Evolutionary conservation across 495 filamentous ascomycete genomes (phyloP).

Genomic region (Penicillium desertorum): DNA sequence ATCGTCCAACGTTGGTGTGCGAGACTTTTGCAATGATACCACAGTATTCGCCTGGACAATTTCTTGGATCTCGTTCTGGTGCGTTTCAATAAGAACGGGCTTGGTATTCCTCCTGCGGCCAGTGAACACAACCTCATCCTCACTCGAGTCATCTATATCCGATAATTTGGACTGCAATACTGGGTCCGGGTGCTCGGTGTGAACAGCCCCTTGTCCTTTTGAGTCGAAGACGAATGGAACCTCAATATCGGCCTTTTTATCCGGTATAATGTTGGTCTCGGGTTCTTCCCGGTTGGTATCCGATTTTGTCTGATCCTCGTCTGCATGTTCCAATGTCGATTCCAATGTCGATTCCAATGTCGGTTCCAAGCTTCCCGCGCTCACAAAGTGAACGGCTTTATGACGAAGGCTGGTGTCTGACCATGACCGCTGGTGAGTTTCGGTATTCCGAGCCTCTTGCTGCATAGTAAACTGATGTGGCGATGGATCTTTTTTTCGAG

Average conservation of each 20-base stretch:
- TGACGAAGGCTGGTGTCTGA: conserved; percentile 45
- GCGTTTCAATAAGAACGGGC: conserved; percentile 20
- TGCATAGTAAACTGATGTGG: conserved; percentile 56
- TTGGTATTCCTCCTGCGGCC: conserved; percentile 30
- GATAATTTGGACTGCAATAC: not conserved
- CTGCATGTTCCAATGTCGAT: conserved; percentile 13
- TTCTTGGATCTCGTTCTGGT: conserved; percentile 15
- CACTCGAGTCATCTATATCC: conserved; percentile 33
- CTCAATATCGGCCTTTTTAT: not conserved
- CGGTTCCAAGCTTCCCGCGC: conserved; percentile 60
- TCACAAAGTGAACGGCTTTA: conserved; percentile 70
- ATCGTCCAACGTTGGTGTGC: not conserved
- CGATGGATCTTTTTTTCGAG: conserved; percentile 15
- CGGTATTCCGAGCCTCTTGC: conserved; percentile 77
- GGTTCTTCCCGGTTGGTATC: not conserved
- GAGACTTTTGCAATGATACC: not conserved
- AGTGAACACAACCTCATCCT: conserved; percentile 47
- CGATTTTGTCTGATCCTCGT: not conserved
- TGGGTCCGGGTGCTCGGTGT: conserved; percentile 25
- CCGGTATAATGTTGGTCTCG: conserved; percentile 7
- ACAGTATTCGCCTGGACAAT: conserved; percentile 4
- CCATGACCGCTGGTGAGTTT: conserved; percentile 51
- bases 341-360: conserved; percentile 15
- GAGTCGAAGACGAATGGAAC: conserved; percentile 30
- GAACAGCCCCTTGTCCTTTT: conserved; percentile 13